Conservation (phyloP, 164 flowering plant genomes). For the Umbilicus rupestris region DNA sequence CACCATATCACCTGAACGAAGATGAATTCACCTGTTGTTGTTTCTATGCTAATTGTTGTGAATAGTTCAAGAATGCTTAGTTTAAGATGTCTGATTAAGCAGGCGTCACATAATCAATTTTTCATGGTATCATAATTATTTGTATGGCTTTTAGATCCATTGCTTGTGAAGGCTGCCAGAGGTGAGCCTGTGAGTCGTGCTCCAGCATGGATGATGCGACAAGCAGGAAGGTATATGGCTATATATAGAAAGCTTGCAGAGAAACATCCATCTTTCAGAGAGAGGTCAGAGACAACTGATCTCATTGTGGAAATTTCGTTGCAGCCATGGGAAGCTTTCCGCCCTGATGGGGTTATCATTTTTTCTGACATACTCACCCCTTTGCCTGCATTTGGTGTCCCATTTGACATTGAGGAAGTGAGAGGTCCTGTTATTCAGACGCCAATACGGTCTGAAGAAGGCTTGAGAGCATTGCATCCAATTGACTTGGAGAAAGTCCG, state of each 20-base stretch:
- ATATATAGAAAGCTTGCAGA: slow-evolving; percentile 88
- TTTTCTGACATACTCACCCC: slow-evolving; percentile 99
- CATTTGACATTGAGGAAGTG: slow-evolving; percentile 89
- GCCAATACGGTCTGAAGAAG: slow-evolving; percentile 75
- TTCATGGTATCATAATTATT: background rate
- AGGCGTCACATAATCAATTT: background rate
- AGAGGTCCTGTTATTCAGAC: slow-evolving; percentile 84
- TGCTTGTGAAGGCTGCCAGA: slow-evolving; percentile 83
- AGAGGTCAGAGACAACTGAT: slow-evolving; percentile 98
- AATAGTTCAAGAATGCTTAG: background rate
- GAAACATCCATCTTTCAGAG: slow-evolving; percentile 90
- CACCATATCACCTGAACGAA: too few species aligned
- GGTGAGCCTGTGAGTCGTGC: slow-evolving; percentile 72
- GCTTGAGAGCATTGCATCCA: slow-evolving; percentile 66
- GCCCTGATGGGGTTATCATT: slow-evolving; percentile 90
- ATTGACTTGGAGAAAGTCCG: slow-evolving; percentile 70
- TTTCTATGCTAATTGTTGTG: background rate
- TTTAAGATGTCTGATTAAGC: background rate
- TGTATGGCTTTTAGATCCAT: slow-evolving; percentile 3
- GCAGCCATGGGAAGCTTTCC: slow-evolving; percentile 98
- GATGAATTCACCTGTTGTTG: too few species aligned
- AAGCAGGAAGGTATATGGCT: slow-evolving; percentile 99
- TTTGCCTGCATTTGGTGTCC: slow-evolving; percentile 93
- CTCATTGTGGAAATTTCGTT: slow-evolving; percentile 98
- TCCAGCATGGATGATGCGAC: slow-evolving; percentile 99